Evolutionary conservation across 2,329 filamentous ascomycete genomes (phyloP).

Genomic region (Helminthosporium solani): DNA sequence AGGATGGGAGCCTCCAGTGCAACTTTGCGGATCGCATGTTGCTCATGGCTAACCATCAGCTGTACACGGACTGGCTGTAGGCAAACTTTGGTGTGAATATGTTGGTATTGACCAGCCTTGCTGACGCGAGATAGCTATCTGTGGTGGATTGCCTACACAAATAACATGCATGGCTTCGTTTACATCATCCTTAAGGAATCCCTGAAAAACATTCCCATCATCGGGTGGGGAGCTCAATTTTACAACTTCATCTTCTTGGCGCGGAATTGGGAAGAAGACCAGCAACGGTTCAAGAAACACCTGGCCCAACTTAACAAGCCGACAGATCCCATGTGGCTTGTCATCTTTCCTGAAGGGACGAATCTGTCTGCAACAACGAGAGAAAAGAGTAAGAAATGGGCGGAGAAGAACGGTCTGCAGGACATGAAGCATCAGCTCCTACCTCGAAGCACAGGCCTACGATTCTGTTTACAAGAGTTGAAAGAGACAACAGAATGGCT

Average conservation of each 20-base stretch:
- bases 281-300: slow-evolving; percentile 71
- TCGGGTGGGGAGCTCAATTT: slow-evolving; percentile 80
- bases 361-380: slow-evolving; percentile 73
- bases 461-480: slow-evolving; percentile 76
- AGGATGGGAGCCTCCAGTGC: slow-evolving; percentile 73
- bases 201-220: slow-evolving; percentile 74
- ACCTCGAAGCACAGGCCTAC: slow-evolving; percentile 77
- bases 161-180: slow-evolving; percentile 78
- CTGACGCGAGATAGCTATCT: slow-evolving; percentile 57
- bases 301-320: slow-evolving; percentile 69
- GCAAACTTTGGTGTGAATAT: not conserved
- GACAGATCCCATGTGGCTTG: slow-evolving; percentile 82
- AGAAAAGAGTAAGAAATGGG: slow-evolving; percentile 71
- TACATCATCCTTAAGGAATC: slow-evolving; percentile 92
- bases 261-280: slow-evolving; percentile 82
- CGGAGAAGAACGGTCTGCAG: slow-evolving; percentile 69
- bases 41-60: slow-evolving; percentile 82
- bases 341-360: slow-evolving; percentile 86
- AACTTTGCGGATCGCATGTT: slow-evolving; percentile 79
- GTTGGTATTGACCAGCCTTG: not conserved
- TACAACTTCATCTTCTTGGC: slow-evolving; percentile 90
- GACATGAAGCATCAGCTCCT: slow-evolving; percentile 74
- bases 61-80: slow-evolving; percentile 82
- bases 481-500: slow-evolving; percentile 75
- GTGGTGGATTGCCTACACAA: slow-evolving; percentile 91